phyloP scores from a whole-genome alignment of 176 grass and related monocot species.

The Bolboschoenus planiculmis region DNA sequence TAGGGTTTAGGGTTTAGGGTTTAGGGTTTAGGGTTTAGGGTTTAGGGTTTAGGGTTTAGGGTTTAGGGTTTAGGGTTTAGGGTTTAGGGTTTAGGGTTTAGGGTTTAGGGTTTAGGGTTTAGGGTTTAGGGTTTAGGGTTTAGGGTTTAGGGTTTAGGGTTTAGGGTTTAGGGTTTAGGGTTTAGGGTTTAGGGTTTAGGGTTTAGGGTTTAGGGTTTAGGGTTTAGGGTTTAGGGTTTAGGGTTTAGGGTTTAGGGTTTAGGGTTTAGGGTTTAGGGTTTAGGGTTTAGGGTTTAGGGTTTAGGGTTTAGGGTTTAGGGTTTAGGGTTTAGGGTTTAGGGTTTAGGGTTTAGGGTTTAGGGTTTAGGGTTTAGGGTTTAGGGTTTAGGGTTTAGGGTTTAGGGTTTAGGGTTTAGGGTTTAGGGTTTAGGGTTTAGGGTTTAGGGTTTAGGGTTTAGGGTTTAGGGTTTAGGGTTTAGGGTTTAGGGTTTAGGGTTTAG shows the following conservation, averaged over 20 bases:
- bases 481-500: too few relatives aligned
- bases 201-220: too few relatives aligned
- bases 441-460: not conserved
- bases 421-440: not conserved
- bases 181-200: not conserved
- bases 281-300: not conserved
- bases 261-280: not conserved
- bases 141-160: slow-evolving; percentile 7
- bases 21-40: not conserved
- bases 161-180: not conserved
- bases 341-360: slow-evolving; percentile 17
- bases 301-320: not conserved
- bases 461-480: too few relatives aligned
- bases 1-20: not conserved
- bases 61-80: not conserved
- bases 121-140: not conserved
- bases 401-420: not conserved
- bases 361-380: not conserved
- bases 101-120: not conserved
- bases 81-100: not conserved
- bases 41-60: not conserved
- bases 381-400: not conserved
- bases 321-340: slow-evolving; percentile 21
- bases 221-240: not conserved
- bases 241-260: not conserved